A percentile compares a stretch with the other conserved stretches of the same genome.
Conservation (phyloP, 257 asterid genomes). For the Plantago major region DNA sequence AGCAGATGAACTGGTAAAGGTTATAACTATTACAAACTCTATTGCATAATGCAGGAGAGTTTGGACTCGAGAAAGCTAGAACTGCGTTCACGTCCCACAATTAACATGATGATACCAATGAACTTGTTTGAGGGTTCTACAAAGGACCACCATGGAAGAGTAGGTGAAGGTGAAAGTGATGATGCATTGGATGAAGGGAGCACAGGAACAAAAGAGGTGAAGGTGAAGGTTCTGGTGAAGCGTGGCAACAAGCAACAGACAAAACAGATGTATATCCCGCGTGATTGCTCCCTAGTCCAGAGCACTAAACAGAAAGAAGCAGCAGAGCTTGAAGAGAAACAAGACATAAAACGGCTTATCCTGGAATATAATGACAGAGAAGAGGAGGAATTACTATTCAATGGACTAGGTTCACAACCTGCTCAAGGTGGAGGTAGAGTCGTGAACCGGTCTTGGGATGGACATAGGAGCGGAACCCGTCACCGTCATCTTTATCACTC, state of each 20-base stretch:
- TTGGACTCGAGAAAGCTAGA: conserved; percentile 95
- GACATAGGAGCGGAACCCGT: conserved; percentile 67
- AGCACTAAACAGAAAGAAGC: conserved; percentile 97
- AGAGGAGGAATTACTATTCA: conserved; percentile 69
- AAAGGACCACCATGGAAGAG: conserved; percentile 70
- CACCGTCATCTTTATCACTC: conserved; percentile 65
- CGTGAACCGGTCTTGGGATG: conserved; percentile 62
- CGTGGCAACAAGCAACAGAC: conserved; percentile 95
- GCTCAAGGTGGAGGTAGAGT: conserved; percentile 65
- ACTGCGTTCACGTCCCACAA: conserved; percentile 78
- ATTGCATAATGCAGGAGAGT: conserved; percentile 69
- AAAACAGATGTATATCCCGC: conserved; percentile 83
- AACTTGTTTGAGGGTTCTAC: conserved; percentile 72
- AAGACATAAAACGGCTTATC: conserved; percentile 87
- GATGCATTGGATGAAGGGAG: conserved; percentile 71
- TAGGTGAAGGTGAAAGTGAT: conserved; percentile 79
- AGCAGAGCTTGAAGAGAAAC: conserved; percentile 97
- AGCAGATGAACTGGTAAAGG: too few species aligned
- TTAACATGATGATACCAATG: conserved; percentile 93
- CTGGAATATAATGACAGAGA: conserved; percentile 95
- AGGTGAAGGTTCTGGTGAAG: conserved; percentile 89
- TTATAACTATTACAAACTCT: neutral
- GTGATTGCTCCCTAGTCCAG: conserved; percentile 86
- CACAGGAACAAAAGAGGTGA: conserved; percentile 73
- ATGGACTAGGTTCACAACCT: conserved; percentile 57